phyloP scores from a whole-genome alignment of 2,329 filamentous ascomycete species.

The Graphilbum sp. region DNA sequence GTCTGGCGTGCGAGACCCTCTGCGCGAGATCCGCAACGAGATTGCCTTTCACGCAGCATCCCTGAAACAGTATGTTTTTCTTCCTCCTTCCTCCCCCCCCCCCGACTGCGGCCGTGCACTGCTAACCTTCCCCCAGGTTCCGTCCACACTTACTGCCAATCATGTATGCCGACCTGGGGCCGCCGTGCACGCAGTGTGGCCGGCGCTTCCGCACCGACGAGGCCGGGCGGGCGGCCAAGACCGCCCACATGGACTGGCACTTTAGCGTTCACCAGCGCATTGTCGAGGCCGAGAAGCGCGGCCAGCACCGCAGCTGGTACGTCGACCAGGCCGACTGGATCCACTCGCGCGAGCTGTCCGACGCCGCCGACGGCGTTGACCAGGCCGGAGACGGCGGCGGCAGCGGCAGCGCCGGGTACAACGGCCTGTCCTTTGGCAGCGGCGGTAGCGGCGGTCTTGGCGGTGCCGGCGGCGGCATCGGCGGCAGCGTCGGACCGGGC shows the following conservation, averaged over 20 bases:
- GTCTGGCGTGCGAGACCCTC: constrained; percentile 5
- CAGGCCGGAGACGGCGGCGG: constrained; percentile 17
- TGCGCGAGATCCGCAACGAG: constrained; percentile 21
- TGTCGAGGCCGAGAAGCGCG: constrained; percentile 68
- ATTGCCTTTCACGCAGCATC: constrained; percentile 49
- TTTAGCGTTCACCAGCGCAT: constrained; percentile 86
- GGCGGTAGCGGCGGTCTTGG: constrained; percentile 8
- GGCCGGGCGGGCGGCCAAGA: constrained; percentile 72
- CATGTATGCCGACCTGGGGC: constrained; percentile 66
- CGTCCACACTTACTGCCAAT: constrained; percentile 44
- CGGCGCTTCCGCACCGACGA: constrained; percentile 66
- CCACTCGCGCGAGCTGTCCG: constrained; percentile 63
- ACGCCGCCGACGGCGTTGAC: constrained; percentile 34
- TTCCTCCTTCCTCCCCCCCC: not conserved
- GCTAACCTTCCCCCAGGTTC: constrained; percentile 32
- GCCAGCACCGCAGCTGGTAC: constrained; percentile 88
- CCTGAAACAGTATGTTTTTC: constrained; percentile 50
- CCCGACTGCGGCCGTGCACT: not conserved
- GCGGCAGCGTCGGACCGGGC: constrained; percentile 8
- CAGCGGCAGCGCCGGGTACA: constrained; percentile 16
- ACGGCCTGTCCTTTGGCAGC: constrained; percentile 6
- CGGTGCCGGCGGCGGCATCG: constrained; percentile 16
- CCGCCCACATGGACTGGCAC: constrained; percentile 93
- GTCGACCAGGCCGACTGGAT: constrained; percentile 91
- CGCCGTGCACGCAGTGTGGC: constrained; percentile 83